phyloP scores from a whole-genome alignment of 805 yeast genomes.

The Teunomyces barrocoloradensis region DNA sequence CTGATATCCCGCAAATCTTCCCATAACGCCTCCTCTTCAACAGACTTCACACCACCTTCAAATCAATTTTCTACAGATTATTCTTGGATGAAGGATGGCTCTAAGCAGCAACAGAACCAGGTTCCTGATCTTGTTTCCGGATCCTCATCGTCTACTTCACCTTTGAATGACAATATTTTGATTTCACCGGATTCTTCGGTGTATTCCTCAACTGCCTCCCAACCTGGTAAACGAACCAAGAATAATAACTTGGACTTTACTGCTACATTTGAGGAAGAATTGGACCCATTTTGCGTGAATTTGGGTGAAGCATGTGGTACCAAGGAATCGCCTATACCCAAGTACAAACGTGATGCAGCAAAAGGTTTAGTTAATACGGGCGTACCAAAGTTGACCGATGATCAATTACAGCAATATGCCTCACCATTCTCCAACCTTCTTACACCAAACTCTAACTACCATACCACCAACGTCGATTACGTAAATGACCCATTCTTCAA shows the following conservation, averaged over 20 bases:
- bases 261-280: slow-evolving; percentile 59
- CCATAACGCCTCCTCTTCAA: slow-evolving; percentile 1
- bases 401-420: slow-evolving; percentile 7
- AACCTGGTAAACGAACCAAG: slow-evolving; percentile 1
- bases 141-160: slow-evolving; percentile 33
- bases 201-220: slow-evolving; percentile 7
- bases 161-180: slow-evolving; percentile 35
- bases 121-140: slow-evolving; percentile 37
- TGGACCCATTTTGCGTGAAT: slow-evolving; percentile 71
- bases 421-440: slow-evolving; percentile 22
- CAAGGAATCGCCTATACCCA: slow-evolving; percentile 64
- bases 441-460: slow-evolving; percentile 17
- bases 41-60: slow-evolving; percentile 1
- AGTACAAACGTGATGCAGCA: slow-evolving; percentile 20
- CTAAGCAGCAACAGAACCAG: slow-evolving; percentile 6
- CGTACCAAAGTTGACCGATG: neutral
- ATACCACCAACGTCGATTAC: slow-evolving; percentile 18
- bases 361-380: slow-evolving; percentile 2
- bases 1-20: slow-evolving; percentile 1
- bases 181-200: slow-evolving; percentile 32
- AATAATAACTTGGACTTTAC: slow-evolving; percentile 8
- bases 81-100: slow-evolving; percentile 43
- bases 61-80: slow-evolving; percentile 48
- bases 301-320: slow-evolving; percentile 84
- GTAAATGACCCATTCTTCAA: slow-evolving; percentile 16